Conservation (phyloP, 2,329 filamentous ascomycete genomes). For the Fusarium sp. region DNA sequence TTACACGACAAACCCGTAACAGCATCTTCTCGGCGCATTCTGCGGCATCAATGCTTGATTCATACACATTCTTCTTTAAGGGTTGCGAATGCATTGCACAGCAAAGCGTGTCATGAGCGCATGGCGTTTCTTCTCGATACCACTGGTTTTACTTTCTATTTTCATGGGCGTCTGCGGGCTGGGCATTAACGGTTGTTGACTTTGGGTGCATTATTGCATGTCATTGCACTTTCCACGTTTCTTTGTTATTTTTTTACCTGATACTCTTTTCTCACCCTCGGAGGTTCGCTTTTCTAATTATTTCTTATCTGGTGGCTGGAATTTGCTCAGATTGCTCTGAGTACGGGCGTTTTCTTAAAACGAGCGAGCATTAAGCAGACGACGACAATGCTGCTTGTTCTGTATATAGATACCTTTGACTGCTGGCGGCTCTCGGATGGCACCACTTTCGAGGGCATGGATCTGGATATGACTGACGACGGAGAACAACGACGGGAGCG, state of each 20-base stretch:
- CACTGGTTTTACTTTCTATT: constrained; percentile 54
- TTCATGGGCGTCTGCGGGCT: constrained; percentile 48
- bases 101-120: constrained; percentile 59
- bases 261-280: constrained; percentile 34
- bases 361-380: constrained; percentile 39
- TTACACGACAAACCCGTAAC: constrained; percentile 36
- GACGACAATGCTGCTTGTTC: constrained; percentile 33
- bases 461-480: constrained; percentile 51
- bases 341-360: constrained; percentile 9
- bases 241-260: constrained; percentile 32
- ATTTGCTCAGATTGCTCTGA: constrained; percentile 12
- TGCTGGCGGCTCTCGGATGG: constrained; percentile 39
- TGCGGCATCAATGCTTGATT: constrained; percentile 50
- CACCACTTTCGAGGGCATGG: constrained; percentile 31
- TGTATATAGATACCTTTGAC: constrained; percentile 49
- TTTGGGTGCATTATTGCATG: constrained; percentile 44
- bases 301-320: constrained; percentile 33
- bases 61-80: constrained; percentile 51
- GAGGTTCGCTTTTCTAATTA: constrained; percentile 44
- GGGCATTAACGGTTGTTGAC: constrained; percentile 47
- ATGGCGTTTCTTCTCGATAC: constrained; percentile 63
- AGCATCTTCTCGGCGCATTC: constrained; percentile 49
- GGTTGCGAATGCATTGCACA: constrained; percentile 58
- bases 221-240: constrained; percentile 41
- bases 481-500: constrained; percentile 34